phyloP scores from a whole-genome alignment of 768 basidiomycete genomes.

The Gelatoporia subvermispora region DNA sequence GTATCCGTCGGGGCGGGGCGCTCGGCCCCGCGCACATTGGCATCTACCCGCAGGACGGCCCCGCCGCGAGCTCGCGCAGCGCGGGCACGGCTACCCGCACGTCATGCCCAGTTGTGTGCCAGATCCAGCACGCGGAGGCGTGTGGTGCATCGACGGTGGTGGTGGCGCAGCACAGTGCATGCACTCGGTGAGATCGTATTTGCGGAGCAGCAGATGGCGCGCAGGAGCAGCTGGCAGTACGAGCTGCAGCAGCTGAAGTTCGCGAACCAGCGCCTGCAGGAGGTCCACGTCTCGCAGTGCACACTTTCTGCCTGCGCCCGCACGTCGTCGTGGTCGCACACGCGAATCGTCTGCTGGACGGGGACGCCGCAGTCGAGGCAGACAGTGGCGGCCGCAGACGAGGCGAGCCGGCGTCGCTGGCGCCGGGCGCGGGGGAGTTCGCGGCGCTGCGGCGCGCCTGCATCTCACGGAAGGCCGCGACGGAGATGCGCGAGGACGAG shows the following conservation, averaged over 20 bases:
- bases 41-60: too few species aligned
- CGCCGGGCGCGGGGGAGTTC: constrained; percentile 49
- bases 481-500: constrained; percentile 68
- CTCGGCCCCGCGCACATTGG: too few species aligned
- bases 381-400: constrained; percentile 18
- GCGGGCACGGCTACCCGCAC: too few species aligned
- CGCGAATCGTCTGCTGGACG: too few species aligned
- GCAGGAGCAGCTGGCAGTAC: constrained; percentile 88
- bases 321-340: too few species aligned
- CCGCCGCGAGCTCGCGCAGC: too few species aligned
- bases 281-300: constrained; percentile 47
- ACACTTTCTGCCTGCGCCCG: too few species aligned
- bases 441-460: constrained; percentile 62
- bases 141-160: too few species aligned
- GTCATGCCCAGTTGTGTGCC: too few species aligned
- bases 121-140: too few species aligned
- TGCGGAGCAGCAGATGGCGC: constrained; percentile 59
- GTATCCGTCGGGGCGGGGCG: too few species aligned
- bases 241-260: constrained; percentile 81
- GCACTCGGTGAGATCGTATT: constrained; percentile 46
- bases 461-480: constrained; percentile 77
- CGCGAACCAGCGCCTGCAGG: constrained; percentile 58
- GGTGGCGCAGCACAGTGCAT: too few species aligned
- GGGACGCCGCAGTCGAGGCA: constrained; percentile 12
- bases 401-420: constrained; percentile 8